Evolutionary conservation across 345 rosid species (phyloP).

Genomic region (Heritiera littoralis): DNA sequence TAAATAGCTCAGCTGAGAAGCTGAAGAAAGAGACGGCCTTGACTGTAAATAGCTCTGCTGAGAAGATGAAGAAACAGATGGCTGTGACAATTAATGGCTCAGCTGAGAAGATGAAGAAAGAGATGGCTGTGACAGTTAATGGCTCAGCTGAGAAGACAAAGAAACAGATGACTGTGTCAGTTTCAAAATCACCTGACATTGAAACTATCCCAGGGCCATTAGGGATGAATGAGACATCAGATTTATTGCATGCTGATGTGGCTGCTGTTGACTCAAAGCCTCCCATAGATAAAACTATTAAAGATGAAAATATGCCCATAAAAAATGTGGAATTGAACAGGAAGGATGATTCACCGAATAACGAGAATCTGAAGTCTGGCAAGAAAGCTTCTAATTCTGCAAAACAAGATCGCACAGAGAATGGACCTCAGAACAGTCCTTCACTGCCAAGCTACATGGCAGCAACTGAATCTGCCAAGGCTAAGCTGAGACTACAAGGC

Average conservation of each 20-base stretch:
- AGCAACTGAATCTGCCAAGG: slow-evolving; percentile 90
- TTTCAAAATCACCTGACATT: slow-evolving; percentile 30
- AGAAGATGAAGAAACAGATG: slow-evolving; percentile 30
- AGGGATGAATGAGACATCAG: slow-evolving; percentile 40
- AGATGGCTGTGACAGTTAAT: slow-evolving; percentile 21
- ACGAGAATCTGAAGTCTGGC: slow-evolving; percentile 55
- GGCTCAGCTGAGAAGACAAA: slow-evolving; percentile 25
- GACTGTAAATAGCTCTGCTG: slow-evolving; percentile 15
- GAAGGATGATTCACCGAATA: slow-evolving; percentile 48
- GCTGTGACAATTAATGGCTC: slow-evolving; percentile 13
- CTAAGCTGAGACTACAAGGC: slow-evolving; percentile 78
- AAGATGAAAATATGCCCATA: slow-evolving; percentile 44
- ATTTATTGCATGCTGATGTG: slow-evolving; percentile 36
- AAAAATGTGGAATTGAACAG: slow-evolving; percentile 45
- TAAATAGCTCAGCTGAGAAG: slow-evolving; percentile 21
- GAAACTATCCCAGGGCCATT: slow-evolving; percentile 39
- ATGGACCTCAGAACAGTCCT: slow-evolving; percentile 61
- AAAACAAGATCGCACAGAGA: slow-evolving; percentile 67
- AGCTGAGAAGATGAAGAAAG: slow-evolving; percentile 30
- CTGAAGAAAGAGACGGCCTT: slow-evolving; percentile 29
- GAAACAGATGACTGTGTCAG: slow-evolving; percentile 29
- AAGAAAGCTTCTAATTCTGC: slow-evolving; percentile 43
- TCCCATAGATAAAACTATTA: slow-evolving; percentile 33
- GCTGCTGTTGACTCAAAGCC: slow-evolving; percentile 38
- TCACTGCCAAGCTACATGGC: slow-evolving; percentile 86